Base-by-base conservation (phyloP, 345 rosid genomes). In the Camelina neglecta region DNA sequence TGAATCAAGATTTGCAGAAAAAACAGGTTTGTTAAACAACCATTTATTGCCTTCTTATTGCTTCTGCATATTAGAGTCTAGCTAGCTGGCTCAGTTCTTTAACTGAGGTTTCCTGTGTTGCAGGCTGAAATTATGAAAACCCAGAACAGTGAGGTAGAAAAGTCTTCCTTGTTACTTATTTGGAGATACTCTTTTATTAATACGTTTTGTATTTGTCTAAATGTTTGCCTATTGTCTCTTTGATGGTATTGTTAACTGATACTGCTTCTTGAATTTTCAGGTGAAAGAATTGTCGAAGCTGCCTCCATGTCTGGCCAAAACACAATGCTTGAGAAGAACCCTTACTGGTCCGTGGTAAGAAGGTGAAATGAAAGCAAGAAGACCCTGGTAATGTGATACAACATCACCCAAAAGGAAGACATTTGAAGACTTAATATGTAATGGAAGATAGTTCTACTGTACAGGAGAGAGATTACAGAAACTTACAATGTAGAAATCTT, bases 341-440 rank as follows among this genome's bases (percentile, higher is more conserved):
- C 82, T 86, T 76, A 79, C 98, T 0, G 92, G 97, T 62, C 98
- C 98, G 0, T 93, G 97, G 98, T 93, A 85, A 85, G 78, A 65
- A 75, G 36, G 10, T 21, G 9, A 45, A 9, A 21, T 29, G 23
- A 6, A 16, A 70, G 71, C 80, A 64, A 64, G 72, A 56, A 56
- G 60, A 18, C 44, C 36, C 31, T 75, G 13, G 35, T 48, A 49
- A 16, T 51, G 61, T 59, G 20, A 33, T 42, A 68, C 29, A 60
- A 42, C 47, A 51, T 38, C 21, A 16, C 44, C 16, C 49, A 8
- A 56, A 63, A 70, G 57, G 63, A 76, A 70, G 71, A 54, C 71
- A 15, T 24, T 45, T 69, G 39, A n/a, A 69, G 41, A 54, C 65
- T 54, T 54, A 76, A 61, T 55, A 64, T 77, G 67, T 71, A 57